Conservation (phyloP, 306 rosid genomes). For the Fragaria nilgerrensis region DNA sequence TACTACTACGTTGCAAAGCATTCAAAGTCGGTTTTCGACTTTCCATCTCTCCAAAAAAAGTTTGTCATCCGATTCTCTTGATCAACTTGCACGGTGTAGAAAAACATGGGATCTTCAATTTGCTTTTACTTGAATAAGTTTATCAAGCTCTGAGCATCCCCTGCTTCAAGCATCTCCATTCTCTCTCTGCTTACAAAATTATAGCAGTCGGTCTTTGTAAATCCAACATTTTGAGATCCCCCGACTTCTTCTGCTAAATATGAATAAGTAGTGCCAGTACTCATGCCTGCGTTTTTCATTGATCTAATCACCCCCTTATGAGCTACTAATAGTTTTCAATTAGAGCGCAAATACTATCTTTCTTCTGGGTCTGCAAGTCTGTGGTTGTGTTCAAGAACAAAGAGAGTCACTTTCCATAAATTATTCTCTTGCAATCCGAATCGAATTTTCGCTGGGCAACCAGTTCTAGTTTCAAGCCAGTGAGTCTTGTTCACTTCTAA, state of each 20-base stretch:
- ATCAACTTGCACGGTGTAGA: background rate
- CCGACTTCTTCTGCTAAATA: background rate
- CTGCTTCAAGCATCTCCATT: background rate
- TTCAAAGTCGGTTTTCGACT: background rate
- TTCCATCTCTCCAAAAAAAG: background rate
- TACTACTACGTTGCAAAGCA: background rate
- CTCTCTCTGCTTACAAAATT: background rate
- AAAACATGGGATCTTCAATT: background rate
- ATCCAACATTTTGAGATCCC: background rate
- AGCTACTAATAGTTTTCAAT: background rate
- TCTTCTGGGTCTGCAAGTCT: background rate
- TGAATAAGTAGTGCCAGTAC: background rate
- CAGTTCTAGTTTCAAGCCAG: background rate
- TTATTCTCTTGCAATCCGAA: background rate
- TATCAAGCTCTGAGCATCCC: background rate
- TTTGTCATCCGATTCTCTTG: background rate
- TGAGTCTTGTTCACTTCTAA: background rate
- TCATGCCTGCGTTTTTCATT: background rate
- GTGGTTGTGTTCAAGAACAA: background rate
- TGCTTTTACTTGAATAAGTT: too few species aligned
- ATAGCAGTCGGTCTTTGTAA: background rate
- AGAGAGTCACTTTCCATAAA: background rate
- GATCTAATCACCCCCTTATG: background rate
- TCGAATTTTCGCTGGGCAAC: background rate
- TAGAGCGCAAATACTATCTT: background rate